Conservation (phyloP, 2,329 filamentous ascomycete species). For the Cercospora sp. region DNA sequence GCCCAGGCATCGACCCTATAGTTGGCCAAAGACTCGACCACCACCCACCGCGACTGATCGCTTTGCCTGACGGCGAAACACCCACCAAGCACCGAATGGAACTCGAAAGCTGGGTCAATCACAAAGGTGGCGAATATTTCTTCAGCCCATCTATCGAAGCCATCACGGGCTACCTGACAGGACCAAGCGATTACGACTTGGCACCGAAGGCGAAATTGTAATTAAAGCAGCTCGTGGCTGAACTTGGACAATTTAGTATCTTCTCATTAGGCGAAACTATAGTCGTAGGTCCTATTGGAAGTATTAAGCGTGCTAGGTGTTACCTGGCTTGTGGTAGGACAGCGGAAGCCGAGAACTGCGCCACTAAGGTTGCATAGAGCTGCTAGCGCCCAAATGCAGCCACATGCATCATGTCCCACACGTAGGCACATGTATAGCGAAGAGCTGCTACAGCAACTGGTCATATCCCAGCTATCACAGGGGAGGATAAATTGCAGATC, state of each 20-base stretch:
- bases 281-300: not conserved
- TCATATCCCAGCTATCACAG: too few relatives aligned
- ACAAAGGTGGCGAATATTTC: conserved; percentile 14
- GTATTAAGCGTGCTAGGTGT: not conserved
- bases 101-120: conserved; percentile 12
- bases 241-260: not conserved
- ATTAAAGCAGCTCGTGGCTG: conserved; percentile 1
- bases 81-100: conserved; percentile 13
- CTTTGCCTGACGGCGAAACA: conserved; percentile 11
- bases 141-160: conserved; percentile 13
- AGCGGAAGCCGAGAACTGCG: not conserved
- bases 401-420: too few relatives aligned
- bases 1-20: conserved; percentile 13
- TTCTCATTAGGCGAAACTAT: not conserved
- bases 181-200: conserved; percentile 12
- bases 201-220: conserved; percentile 10
- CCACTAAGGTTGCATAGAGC: not conserved
- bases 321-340: not conserved
- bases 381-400: too few relatives aligned
- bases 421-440: too few relatives aligned
- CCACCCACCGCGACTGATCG: conserved; percentile 12
- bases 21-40: conserved; percentile 14
- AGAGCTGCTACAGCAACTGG: too few relatives aligned
- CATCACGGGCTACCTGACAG: conserved; percentile 11
- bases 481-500: too few relatives aligned